Evolutionary conservation across 2,329 filamentous ascomycete genomes (phyloP).

Genomic region (Madurella mycetomatis): DNA sequence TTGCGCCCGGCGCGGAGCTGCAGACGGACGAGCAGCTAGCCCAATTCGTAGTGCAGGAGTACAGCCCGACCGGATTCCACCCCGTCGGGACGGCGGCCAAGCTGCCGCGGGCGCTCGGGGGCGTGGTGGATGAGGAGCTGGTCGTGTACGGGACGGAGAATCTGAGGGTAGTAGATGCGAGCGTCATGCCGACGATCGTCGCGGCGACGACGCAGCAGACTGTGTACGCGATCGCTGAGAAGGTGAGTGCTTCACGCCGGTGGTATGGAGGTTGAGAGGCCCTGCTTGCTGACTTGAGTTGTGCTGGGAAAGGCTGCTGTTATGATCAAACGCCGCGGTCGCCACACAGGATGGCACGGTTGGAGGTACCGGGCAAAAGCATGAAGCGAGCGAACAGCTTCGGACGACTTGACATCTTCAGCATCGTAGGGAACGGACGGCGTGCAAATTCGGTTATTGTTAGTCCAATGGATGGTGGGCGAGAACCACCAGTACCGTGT

Average conservation of each 20-base stretch:
- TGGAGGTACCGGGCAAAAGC: no score
- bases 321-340: no score
- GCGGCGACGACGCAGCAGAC: slow-evolving; percentile 24
- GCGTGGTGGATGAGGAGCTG: slow-evolving; percentile 24
- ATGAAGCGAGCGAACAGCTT: no score
- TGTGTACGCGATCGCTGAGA: slow-evolving; percentile 25
- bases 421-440: no score
- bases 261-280: no score
- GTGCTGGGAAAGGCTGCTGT: no score
- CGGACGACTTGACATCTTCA: no score
- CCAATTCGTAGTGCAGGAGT: slow-evolving; percentile 13
- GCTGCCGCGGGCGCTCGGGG: slow-evolving; percentile 25
- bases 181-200: slow-evolving; percentile 17
- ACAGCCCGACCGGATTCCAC: slow-evolving; percentile 27
- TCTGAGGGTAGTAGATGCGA: slow-evolving; percentile 24
- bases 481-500: no score
- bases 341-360: no score
- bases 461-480: no score
- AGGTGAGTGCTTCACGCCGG: slow-evolving; percentile 14
- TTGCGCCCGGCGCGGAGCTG: slow-evolving; percentile 33
- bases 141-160: slow-evolving; percentile 21
- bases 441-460: no score
- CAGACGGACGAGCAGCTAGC: slow-evolving; percentile 29
- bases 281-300: no score
- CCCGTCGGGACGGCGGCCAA: slow-evolving; percentile 28